A percentile compares a stretch with the other conserved stretches of the same genome.
Evolutionary conservation across 139 green algal species (phyloP).

Genomic region (Chloropicon primus): DNA sequence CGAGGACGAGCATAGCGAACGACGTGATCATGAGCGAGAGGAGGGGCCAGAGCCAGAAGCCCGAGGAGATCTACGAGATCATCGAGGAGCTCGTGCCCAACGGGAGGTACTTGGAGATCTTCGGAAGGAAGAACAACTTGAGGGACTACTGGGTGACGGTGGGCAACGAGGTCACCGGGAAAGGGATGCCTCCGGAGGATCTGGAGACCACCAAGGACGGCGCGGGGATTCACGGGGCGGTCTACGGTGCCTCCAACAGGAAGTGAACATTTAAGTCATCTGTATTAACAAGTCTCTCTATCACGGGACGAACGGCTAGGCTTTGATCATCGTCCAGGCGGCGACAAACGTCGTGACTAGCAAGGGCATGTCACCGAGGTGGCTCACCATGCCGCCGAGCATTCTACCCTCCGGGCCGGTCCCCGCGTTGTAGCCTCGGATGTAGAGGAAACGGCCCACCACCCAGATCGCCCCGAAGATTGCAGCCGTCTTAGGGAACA

Average conservation of each 20-base stretch:
- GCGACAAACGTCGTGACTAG: too few relatives aligned
- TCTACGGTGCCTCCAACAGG: not conserved
- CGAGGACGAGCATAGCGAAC: slow-evolving; percentile 27
- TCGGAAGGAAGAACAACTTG: slow-evolving; percentile 52
- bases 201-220: not conserved
- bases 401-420: too few relatives aligned
- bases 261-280: not conserved
- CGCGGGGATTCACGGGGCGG: not conserved
- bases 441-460: too few relatives aligned
- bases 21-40: slow-evolving; percentile 80
- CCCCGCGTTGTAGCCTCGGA: too few relatives aligned
- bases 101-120: slow-evolving; percentile 18
- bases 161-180: slow-evolving; percentile 83
- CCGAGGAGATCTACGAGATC: slow-evolving; percentile 89
- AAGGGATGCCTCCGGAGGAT: slow-evolving; percentile 18
- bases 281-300: too few relatives aligned
- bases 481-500: too few relatives aligned
- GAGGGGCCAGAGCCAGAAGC: slow-evolving; percentile 88
- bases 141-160: slow-evolving; percentile 80
- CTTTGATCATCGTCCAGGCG: too few relatives aligned
- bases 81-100: slow-evolving; percentile 78
- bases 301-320: too few relatives aligned
- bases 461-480: too few relatives aligned
- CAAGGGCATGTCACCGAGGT: too few relatives aligned
- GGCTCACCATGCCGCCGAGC: too few relatives aligned